Conservation (phyloP, 2,329 filamentous ascomycete genomes). For the Hymenoscyphus infarciens region DNA sequence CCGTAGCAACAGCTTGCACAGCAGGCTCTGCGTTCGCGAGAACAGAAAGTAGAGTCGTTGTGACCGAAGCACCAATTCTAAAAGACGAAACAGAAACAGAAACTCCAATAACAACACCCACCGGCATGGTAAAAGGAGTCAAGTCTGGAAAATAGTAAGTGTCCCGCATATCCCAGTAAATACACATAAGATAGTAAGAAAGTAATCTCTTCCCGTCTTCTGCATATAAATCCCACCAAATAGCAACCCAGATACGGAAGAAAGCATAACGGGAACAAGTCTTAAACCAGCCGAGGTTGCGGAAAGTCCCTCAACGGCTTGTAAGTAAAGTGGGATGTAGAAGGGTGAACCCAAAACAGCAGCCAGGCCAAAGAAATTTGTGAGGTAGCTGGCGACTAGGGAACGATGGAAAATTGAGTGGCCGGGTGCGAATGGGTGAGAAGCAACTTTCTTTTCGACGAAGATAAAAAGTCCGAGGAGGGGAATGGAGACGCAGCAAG, state of each 20-base stretch:
- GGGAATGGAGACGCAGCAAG: constrained; percentile 51
- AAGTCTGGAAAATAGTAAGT: constrained; percentile 53
- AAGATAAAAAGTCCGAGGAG: constrained; percentile 65
- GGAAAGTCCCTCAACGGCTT: constrained; percentile 62
- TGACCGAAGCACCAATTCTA: constrained; percentile 59
- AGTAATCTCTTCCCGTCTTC: constrained; percentile 67
- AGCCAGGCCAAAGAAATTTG: constrained; percentile 69
- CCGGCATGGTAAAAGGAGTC: constrained; percentile 44
- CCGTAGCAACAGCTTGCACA: constrained; percentile 72
- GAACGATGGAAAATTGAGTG: constrained; percentile 67
- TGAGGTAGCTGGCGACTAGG: constrained; percentile 64
- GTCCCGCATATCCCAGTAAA: constrained; percentile 50
- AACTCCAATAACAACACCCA: constrained; percentile 55
- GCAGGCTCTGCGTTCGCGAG: constrained; percentile 64
- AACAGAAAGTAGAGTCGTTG: constrained; percentile 67
- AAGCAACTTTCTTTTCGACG: constrained; percentile 64
- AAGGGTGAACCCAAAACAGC: constrained; percentile 50
- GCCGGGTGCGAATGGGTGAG: constrained; percentile 70
- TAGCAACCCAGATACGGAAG: constrained; percentile 61
- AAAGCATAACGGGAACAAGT: constrained; percentile 63
- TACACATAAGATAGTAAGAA: constrained; percentile 60
- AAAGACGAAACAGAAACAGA: constrained; percentile 44
- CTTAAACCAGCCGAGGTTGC: constrained; percentile 62
- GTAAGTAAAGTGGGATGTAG: constrained; percentile 75
- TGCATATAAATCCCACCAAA: constrained; percentile 64